These are phyloP conservation scores for Lepiota venenata DNA, from an alignment of 768 basidiomycete genomes.

Conservation along the genomic window DNA sequence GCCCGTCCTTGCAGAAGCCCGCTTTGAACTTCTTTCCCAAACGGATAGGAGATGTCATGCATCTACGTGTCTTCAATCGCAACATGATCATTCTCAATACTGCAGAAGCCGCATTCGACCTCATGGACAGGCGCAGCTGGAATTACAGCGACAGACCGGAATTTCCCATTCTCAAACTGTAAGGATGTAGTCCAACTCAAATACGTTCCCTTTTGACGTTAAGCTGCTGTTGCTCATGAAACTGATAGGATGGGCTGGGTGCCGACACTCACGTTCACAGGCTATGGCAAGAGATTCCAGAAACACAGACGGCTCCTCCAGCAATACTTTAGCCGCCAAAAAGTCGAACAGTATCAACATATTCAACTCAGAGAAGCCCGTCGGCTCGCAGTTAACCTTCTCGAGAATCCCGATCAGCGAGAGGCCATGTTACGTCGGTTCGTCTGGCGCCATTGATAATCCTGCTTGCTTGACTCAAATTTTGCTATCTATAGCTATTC, in stretches of 20 bases:
- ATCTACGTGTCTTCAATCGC: background rate
- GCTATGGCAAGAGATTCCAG: slow-evolving; percentile 3
- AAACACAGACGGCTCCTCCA: slow-evolving; percentile 7
- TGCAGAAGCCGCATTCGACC: slow-evolving; percentile 14
- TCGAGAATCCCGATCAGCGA: background rate
- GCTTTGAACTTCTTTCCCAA: too few species aligned
- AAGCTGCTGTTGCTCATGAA: too few species aligned
- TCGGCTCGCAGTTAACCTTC: background rate
- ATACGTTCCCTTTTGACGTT: too few species aligned
- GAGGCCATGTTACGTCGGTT: background rate
- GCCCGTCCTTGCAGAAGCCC: too few species aligned
- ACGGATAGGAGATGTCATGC: slow-evolving; percentile 4
- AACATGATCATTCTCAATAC: slow-evolving; percentile 14
- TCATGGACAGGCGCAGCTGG: slow-evolving; percentile 16
- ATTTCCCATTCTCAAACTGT: background rate
- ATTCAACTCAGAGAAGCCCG: background rate
- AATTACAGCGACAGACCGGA: slow-evolving; percentile 13
- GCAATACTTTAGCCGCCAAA: background rate
- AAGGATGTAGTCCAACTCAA: background rate
- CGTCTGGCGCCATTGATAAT: background rate
- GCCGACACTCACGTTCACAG: background rate
- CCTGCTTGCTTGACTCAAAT: background rate
- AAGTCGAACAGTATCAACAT: background rate
- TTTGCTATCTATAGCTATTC: too few species aligned
- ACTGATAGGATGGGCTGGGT: background rate